Percentiles rank a stretch among this genome's conserved stretches.
These are phyloP conservation scores for Arthrobotrys sinensis DNA, from an alignment of 2,329 filamentous ascomycete species.

Conservation along the genomic window DNA sequence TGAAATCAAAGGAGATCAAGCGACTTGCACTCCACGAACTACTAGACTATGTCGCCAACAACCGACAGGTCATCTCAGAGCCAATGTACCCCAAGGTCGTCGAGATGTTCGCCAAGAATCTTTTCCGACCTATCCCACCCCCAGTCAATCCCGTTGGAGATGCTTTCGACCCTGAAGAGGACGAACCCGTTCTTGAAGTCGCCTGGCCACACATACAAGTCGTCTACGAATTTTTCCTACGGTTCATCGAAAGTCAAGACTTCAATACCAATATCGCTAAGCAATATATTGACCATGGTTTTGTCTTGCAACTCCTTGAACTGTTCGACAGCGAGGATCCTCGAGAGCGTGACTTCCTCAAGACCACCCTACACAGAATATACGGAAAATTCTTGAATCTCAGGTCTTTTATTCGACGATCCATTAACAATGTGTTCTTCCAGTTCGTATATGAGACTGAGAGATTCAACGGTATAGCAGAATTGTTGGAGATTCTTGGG, in stretches of 20 bases:
- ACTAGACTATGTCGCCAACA: constrained; percentile 98
- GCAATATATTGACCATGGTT: constrained; percentile 97
- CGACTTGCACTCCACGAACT: constrained; percentile 94
- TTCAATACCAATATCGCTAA: constrained; percentile 99
- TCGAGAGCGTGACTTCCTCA: constrained; percentile 94
- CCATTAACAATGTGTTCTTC: constrained; percentile 99
- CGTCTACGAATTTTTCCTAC: constrained; percentile 98
- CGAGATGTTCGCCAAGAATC: constrained; percentile 99
- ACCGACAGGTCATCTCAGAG: constrained; percentile 97
- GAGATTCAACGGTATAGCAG: constrained; percentile 97
- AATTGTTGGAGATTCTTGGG: constrained; percentile 94
- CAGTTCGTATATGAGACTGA: constrained; percentile 99
- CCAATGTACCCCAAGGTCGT: constrained; percentile 99
- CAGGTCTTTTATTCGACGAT: constrained; percentile 94
- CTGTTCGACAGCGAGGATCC: constrained; percentile 98
- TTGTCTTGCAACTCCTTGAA: constrained; percentile 93
- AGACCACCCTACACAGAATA: constrained; percentile 97
- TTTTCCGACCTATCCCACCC: constrained; percentile 96
- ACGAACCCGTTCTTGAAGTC: constrained; percentile 96
- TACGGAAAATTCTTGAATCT: constrained; percentile 99
- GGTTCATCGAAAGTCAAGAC: constrained; percentile 99
- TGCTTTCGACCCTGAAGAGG: constrained; percentile 97
- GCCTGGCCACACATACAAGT: constrained; percentile 99
- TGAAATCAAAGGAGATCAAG: constrained; percentile 99
- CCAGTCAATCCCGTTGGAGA: constrained; percentile 98